Conservation (phyloP, 2,329 filamentous ascomycete genomes). For the Ophiosphaerella korrae region DNA sequence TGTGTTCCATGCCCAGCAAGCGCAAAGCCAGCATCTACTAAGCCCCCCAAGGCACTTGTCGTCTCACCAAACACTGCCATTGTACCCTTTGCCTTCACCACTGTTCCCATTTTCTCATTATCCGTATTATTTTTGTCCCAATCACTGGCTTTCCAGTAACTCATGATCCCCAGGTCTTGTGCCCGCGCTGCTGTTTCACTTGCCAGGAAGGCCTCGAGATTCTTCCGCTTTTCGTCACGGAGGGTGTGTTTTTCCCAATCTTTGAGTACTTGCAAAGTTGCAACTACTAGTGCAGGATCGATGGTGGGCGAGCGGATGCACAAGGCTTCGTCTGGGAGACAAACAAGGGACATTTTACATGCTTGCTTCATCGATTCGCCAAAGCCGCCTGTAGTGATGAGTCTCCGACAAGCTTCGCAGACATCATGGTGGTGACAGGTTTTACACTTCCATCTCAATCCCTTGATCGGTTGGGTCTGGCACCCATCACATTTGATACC, state of each 20-base stretch:
- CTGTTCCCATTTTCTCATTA: conserved; percentile 11
- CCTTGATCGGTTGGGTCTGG: conserved; percentile 23
- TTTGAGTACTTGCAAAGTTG: conserved; percentile 40
- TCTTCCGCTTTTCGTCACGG: conserved; percentile 23
- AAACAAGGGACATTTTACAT: conserved; percentile 28
- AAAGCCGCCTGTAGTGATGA: conserved; percentile 1
- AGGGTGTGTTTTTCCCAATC: conserved; percentile 41
- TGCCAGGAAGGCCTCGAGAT: conserved; percentile 23
- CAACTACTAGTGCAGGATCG: conserved; percentile 34
- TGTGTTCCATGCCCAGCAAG: conserved; percentile 13
- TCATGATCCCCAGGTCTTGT: conserved; percentile 26
- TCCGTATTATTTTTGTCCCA: conserved; percentile 11
- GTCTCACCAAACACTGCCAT: conserved; percentile 8
- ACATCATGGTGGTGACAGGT: conserved; percentile 31
- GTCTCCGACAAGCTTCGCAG: conserved; percentile 25
- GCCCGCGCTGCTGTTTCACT: conserved; percentile 29
- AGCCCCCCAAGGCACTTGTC: conserved; percentile 8
- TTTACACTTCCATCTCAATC: conserved; percentile 35
- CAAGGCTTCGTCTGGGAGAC: conserved; percentile 37
- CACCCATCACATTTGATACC: conserved; percentile 27
- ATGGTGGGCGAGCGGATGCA: conserved; percentile 29
- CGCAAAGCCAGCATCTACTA: conserved; percentile 16
- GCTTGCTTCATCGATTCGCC: conserved; percentile 15
- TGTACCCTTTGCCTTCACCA: conserved; percentile 13
- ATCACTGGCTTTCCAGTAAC: conserved; percentile 34